phyloP scores from a whole-genome alignment of 306 rosid species.

The Rubus idaeus region DNA sequence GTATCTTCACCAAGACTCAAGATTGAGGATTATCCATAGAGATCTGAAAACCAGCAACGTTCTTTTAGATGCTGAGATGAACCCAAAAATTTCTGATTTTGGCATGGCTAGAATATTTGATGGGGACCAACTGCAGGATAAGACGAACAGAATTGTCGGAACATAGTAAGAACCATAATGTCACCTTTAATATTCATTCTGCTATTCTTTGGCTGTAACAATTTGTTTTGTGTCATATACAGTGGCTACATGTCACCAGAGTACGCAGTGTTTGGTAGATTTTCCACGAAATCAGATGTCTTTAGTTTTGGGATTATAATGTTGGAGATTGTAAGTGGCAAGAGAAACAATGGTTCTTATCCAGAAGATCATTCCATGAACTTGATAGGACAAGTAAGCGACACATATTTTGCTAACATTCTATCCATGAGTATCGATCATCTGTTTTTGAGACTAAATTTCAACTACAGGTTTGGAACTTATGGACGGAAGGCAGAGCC shows the following conservation, averaged over 20 bases:
- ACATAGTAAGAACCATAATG: constrained; percentile 49
- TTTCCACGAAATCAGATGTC: constrained; percentile 48
- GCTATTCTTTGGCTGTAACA: not conserved
- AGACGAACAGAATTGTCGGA: constrained; percentile 51
- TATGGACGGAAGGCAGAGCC: constrained; percentile 45
- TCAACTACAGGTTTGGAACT: constrained; percentile 45
- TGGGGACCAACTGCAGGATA: constrained; percentile 41
- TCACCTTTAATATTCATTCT: not conserved
- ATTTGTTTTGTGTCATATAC: not conserved
- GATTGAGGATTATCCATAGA: constrained; percentile 57
- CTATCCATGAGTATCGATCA: not conserved
- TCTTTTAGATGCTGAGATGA: constrained; percentile 43
- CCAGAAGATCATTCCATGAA: constrained; percentile 28
- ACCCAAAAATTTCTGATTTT: constrained; percentile 66
- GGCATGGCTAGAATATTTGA: constrained; percentile 68
- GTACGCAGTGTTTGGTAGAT: constrained; percentile 55
- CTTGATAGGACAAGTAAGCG: constrained; percentile 56
- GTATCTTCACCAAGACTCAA: constrained; percentile 64
- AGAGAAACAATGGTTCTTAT: constrained; percentile 38
- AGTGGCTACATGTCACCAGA: constrained; percentile 73
- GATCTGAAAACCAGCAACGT: constrained; percentile 58
- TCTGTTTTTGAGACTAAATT: not conserved
- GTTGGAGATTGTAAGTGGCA: constrained; percentile 53
- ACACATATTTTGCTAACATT: not conserved
- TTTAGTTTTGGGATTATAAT: constrained; percentile 57